Percentiles rank a stretch among this genome's conserved stretches.
Conservation (phyloP, 2,329 filamentous ascomycete genomes). For the Tolypocladium endophyticum region DNA sequence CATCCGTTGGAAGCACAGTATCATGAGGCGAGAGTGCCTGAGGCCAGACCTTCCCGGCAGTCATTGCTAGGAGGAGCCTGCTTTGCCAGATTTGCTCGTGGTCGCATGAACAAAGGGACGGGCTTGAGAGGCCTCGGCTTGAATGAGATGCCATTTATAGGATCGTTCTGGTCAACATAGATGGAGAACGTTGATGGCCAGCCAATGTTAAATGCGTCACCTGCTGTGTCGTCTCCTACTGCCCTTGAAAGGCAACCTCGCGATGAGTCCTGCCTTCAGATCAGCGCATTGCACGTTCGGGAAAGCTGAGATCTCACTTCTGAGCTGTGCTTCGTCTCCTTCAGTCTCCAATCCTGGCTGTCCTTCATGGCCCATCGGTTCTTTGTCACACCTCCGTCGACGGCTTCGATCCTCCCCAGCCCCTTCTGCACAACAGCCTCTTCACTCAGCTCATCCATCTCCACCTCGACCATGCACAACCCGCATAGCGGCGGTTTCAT, state of each 20-base stretch:
- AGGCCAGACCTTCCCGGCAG: background rate
- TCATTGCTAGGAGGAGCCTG: background rate
- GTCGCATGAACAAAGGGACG: conserved; percentile 36
- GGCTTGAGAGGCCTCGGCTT: conserved; percentile 38
- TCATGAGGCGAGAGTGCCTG: background rate
- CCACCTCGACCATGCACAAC: conserved; percentile 30
- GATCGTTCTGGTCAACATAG: conserved; percentile 40
- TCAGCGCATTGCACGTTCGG: background rate
- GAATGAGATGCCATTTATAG: conserved; percentile 35
- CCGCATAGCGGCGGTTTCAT: conserved; percentile 37
- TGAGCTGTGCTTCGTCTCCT: background rate
- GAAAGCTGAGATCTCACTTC: background rate
- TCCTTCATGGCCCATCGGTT: conserved; percentile 26
- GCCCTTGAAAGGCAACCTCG: background rate
- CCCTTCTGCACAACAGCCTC: conserved; percentile 27
- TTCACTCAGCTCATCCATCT: conserved; percentile 21
- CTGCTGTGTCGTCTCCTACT: background rate
- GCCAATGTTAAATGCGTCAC: conserved; percentile 7
- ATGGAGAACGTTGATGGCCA: conserved; percentile 19
- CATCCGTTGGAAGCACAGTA: background rate
- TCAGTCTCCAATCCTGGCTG: conserved; percentile 12
- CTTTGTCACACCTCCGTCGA: conserved; percentile 36
- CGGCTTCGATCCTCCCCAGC: conserved; percentile 28
- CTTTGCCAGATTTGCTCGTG: background rate
- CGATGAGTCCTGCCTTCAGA: background rate